phyloP scores from a whole-genome alignment of 169 alveolate species.

The Plasmodium falciparum region DNA sequence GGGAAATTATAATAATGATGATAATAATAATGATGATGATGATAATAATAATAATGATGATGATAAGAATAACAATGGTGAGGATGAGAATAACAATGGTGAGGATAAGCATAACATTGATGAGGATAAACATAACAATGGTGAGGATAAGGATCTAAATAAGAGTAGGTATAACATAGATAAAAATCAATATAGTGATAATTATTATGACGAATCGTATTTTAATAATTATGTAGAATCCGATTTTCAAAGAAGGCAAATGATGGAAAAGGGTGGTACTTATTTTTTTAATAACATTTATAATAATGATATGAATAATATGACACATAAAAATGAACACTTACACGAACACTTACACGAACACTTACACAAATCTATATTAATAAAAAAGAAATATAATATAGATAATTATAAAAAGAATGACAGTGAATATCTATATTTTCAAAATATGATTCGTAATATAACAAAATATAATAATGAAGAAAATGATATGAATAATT shows the following conservation, averaged over 20 bases:
- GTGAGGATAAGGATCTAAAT: too few relatives aligned
- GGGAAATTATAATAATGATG: neutral
- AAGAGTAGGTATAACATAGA: too few relatives aligned
- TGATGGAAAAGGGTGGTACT: too few relatives aligned
- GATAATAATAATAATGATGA: neutral
- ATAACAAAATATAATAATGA: constrained; percentile 33
- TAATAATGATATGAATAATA: neutral
- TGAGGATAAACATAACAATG: neutral
- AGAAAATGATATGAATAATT: constrained; percentile 29
- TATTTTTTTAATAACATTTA: neutral
- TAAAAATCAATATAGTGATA: too few relatives aligned
- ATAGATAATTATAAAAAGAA: constrained; percentile 17
- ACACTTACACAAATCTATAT: too few relatives aligned
- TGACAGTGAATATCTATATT: constrained; percentile 31
- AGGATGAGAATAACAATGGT: neutral
- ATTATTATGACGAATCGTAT: too few relatives aligned
- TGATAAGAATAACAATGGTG: neutral
- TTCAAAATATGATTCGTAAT: constrained; percentile 31
- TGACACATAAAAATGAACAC: neutral
- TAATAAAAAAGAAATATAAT: neutral
- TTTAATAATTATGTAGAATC: too few relatives aligned
- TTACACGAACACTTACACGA: too few relatives aligned
- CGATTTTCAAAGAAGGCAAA: too few relatives aligned
- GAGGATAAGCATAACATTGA: neutral
- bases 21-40: neutral